Evolutionary conservation across 257 asterid genomes (phyloP).

Genomic region (Osmanthus fragrans): DNA sequence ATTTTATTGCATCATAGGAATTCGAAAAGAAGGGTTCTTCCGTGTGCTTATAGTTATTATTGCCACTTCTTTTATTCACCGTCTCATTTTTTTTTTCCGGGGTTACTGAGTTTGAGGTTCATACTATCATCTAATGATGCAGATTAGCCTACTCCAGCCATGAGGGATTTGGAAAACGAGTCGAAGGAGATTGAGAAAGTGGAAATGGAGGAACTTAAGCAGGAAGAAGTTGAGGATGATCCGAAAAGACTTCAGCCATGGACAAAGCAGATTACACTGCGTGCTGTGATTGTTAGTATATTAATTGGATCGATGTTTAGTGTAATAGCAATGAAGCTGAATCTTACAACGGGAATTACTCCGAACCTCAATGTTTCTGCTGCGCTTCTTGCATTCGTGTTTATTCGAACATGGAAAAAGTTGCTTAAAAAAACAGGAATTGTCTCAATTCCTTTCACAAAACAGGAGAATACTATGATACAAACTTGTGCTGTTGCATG

Average conservation of each 20-base stretch:
- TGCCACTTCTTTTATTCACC: not conserved
- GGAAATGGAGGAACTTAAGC: not conserved
- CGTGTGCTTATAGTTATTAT: not conserved
- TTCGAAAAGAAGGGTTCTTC: not conserved
- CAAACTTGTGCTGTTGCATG: slow-evolving; percentile 93
- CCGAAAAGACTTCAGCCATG: slow-evolving; percentile 52
- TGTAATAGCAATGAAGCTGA: slow-evolving; percentile 70
- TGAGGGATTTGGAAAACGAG: slow-evolving; percentile 28
- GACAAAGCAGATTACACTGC: slow-evolving; percentile 59
- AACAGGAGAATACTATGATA: slow-evolving; percentile 92
- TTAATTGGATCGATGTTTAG: slow-evolving; percentile 71
- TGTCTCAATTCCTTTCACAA: slow-evolving; percentile 63
- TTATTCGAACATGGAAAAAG: slow-evolving; percentile 62
- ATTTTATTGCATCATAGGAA: slow-evolving; percentile 22
- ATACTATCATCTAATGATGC: slow-evolving; percentile 11
- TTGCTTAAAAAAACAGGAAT: slow-evolving; percentile 46
- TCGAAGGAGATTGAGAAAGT: slow-evolving; percentile 25
- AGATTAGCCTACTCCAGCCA: slow-evolving; percentile 22
- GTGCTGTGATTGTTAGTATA: slow-evolving; percentile 60
- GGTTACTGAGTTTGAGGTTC: not conserved
- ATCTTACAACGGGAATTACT: slow-evolving; percentile 76
- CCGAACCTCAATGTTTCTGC: slow-evolving; percentile 88
- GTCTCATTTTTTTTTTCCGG: not conserved
- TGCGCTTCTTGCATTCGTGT: slow-evolving; percentile 65
- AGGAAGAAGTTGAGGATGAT: slow-evolving; percentile 22